These are phyloP conservation scores for Eucalyptus curtisii DNA, from an alignment of 345 rosid genomes.

Conservation along the genomic window DNA sequence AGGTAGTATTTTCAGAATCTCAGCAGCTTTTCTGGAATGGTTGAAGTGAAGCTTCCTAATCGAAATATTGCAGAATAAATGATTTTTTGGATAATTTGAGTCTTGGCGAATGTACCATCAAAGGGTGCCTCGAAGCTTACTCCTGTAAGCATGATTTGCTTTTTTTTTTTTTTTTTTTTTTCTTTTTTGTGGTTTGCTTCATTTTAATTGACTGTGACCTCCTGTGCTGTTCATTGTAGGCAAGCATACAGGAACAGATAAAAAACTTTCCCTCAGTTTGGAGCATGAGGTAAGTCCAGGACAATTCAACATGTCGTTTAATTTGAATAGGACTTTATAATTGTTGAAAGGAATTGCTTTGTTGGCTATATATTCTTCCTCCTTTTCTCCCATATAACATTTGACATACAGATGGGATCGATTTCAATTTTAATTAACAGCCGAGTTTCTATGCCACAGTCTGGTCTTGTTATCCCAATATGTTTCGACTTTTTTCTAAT, in stretches of 20 bases:
- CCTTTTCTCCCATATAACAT: not conserved
- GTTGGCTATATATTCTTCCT: not conserved
- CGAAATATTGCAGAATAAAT: constrained; percentile 40
- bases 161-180: not conserved
- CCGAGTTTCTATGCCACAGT: not conserved
- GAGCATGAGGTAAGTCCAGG: constrained; percentile 61
- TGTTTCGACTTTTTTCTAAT: not conserved
- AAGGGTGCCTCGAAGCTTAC: constrained; percentile 77
- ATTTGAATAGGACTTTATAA: not conserved
- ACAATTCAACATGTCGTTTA: not conserved
- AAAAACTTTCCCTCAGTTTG: constrained; percentile 77
- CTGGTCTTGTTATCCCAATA: not conserved
- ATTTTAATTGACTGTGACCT: not conserved
- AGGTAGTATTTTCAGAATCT: not conserved
- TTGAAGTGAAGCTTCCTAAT: not conserved
- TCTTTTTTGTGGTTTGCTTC: not conserved
- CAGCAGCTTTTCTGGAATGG: not conserved
- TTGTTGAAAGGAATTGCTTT: not conserved
- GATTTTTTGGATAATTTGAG: constrained; percentile 53
- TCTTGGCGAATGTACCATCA: constrained; percentile 70
- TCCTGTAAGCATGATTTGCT: constrained; percentile 43
- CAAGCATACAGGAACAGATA: constrained; percentile 86
- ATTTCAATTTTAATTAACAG: not conserved
- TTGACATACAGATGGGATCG: not conserved
- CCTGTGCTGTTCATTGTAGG: constrained; percentile 24